Evolutionary conservation across 1,139 yeast genomes (phyloP).

Genomic region (Yamadazyma conglobata): DNA sequence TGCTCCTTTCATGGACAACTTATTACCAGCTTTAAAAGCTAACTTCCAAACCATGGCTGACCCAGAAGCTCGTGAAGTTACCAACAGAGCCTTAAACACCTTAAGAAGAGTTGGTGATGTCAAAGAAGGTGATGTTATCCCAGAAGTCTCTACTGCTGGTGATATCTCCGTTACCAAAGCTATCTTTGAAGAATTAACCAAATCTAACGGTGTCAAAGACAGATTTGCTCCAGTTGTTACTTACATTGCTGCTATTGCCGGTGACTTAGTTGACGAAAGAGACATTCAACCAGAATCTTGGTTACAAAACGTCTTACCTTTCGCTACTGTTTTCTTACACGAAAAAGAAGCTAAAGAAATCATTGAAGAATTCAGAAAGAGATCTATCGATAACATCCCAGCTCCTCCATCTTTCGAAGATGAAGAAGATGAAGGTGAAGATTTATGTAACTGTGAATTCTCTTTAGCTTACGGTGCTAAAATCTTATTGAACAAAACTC

Average conservation of each 20-base stretch:
- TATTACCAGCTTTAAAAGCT: constrained; percentile 92
- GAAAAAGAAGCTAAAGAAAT: constrained; percentile 87
- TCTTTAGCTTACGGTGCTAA: constrained; percentile 99
- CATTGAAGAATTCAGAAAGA: constrained; percentile 92
- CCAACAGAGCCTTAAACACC: constrained; percentile 94
- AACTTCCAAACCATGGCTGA: constrained; percentile 97
- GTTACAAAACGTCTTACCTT: constrained; percentile 85
- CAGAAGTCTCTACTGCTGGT: constrained; percentile 98
- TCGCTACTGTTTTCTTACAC: constrained; percentile 93
- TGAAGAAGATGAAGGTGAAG: constrained; percentile 99
- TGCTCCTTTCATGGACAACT: constrained; percentile 96
- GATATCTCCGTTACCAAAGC: constrained; percentile 82
- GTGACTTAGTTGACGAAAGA: constrained; percentile 98
- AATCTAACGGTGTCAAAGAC: constrained; percentile 56
- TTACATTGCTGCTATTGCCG: constrained; percentile 95
- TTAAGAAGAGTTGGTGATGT: constrained; percentile 98
- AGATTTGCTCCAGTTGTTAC: constrained; percentile 76
- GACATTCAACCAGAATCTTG: constrained; percentile 89
- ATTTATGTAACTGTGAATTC: constrained; percentile 99
- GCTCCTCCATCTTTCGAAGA: constrained; percentile 93
- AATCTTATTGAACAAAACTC: constrained; percentile 98
- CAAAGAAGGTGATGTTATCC: constrained; percentile 81
- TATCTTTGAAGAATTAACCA: constrained; percentile 72
- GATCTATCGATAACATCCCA: constrained; percentile 97
- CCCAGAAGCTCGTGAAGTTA: constrained; percentile 99